phyloP scores from a whole-genome alignment of 257 asterid genomes.

The Solanum paucissectum region DNA sequence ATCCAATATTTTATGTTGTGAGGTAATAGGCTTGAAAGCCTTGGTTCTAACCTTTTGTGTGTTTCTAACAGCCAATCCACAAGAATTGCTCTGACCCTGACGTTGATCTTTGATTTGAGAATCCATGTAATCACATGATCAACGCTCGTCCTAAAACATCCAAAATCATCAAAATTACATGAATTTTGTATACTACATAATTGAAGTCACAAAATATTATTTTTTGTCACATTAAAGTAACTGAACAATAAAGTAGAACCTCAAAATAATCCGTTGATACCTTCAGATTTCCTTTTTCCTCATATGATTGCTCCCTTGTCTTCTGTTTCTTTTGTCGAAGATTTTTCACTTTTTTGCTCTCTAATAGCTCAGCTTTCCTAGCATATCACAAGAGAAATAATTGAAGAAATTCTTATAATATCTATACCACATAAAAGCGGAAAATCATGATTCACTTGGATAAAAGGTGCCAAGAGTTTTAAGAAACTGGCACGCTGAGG shows the following conservation, averaged over 20 bases:
- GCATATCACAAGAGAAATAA: not conserved
- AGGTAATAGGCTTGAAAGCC: too few relatives aligned
- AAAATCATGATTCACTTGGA: not conserved
- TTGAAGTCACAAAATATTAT: too few relatives aligned
- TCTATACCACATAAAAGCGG: not conserved
- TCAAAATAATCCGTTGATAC: constrained; percentile 24
- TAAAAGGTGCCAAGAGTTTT: not conserved
- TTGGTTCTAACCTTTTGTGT: too few relatives aligned
- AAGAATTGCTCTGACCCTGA: too few relatives aligned
- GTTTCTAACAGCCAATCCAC: too few relatives aligned
- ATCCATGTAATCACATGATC: too few relatives aligned
- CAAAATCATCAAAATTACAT: too few relatives aligned
- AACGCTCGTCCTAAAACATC: too few relatives aligned
- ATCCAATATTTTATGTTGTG: too few relatives aligned
- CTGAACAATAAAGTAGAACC: constrained; percentile 2
- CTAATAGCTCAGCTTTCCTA: constrained; percentile 56
- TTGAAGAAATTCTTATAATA: not conserved
- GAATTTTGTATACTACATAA: too few relatives aligned
- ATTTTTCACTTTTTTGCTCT: constrained; percentile 66
- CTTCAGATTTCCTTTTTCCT: constrained; percentile 14
- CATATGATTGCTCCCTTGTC: constrained; percentile 36
- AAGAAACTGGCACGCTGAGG: not conserved
- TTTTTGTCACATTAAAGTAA: too few relatives aligned
- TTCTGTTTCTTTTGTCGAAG: constrained; percentile 73
- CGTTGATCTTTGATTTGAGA: too few relatives aligned